These are phyloP conservation scores for Colletotrichum abscissum DNA, from an alignment of 2,329 filamentous ascomycete species.

Conservation along the genomic window DNA sequence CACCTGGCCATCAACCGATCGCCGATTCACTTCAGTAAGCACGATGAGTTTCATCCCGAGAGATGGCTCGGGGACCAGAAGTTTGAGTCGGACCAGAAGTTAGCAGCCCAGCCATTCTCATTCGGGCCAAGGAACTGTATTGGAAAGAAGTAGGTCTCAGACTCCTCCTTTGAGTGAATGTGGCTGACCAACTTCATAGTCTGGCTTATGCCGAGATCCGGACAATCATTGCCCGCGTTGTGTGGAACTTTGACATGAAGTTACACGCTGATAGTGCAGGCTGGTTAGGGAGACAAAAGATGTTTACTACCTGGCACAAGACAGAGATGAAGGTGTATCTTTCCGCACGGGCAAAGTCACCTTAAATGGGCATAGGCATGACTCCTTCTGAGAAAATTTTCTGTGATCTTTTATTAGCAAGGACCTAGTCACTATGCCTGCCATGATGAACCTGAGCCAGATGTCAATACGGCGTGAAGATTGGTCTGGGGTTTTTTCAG, in stretches of 20 bases:
- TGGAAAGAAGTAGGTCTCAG: slow-evolving; percentile 56
- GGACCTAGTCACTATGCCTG: too few relatives aligned
- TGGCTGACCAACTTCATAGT: not conserved
- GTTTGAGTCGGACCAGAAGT: slow-evolving; percentile 46
- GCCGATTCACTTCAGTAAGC: slow-evolving; percentile 28
- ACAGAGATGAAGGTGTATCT: slow-evolving; percentile 31
- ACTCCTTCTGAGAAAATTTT: too few relatives aligned
- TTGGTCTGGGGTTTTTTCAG: too few relatives aligned
- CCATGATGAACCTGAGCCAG: too few relatives aligned
- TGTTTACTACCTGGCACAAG: slow-evolving; percentile 33
- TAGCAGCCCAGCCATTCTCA: slow-evolving; percentile 59
- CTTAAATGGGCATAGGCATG: too few relatives aligned
- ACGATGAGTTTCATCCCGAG: slow-evolving; percentile 21
- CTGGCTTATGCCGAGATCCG: slow-evolving; percentile 31
- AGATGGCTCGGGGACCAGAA: slow-evolving; percentile 24
- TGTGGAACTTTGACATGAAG: slow-evolving; percentile 34
- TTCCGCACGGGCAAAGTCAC: not conserved
- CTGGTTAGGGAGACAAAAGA: slow-evolving; percentile 47
- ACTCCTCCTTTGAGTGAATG: not conserved
- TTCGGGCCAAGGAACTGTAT: slow-evolving; percentile 62
- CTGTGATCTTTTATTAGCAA: too few relatives aligned
- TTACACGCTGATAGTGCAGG: slow-evolving; percentile 39
- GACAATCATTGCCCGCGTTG: slow-evolving; percentile 16
- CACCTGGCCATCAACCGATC: slow-evolving; percentile 47
- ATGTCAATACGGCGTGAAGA: too few relatives aligned